These are phyloP conservation scores for Lojkania enalia DNA, from an alignment of 2,329 filamentous ascomycete genomes.

Conservation along the genomic window DNA sequence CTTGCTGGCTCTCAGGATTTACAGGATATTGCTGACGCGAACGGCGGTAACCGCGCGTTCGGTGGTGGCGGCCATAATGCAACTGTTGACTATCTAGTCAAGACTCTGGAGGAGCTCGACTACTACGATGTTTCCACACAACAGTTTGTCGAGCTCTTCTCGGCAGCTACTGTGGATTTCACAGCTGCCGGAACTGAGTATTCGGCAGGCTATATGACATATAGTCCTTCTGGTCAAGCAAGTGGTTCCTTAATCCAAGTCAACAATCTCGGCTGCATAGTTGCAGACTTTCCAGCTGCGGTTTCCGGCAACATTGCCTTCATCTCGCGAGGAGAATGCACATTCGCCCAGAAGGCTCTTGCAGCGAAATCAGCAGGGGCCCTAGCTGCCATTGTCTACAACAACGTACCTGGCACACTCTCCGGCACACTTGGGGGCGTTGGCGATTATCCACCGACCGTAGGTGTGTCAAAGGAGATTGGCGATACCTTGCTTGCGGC, in stretches of 20 bases:
- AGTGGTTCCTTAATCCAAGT: constrained; percentile 64
- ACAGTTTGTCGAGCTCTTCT: constrained; percentile 40
- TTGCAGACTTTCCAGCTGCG: constrained; percentile 61
- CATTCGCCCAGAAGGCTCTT: constrained; percentile 69
- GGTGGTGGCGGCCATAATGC: constrained; percentile 41
- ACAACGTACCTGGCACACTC: constrained; percentile 64
- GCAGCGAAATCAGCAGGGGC: constrained; percentile 70
- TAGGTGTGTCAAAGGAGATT: constrained; percentile 65
- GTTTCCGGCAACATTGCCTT: constrained; percentile 67
- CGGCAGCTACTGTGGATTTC: constrained; percentile 32
- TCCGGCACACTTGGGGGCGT: constrained; percentile 67
- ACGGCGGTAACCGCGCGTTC: constrained; percentile 42
- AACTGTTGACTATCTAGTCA: constrained; percentile 38
- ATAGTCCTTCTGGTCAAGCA: constrained; percentile 67
- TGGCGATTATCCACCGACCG: constrained; percentile 64
- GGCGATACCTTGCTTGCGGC: constrained; percentile 60
- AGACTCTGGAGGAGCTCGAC: constrained; percentile 32
- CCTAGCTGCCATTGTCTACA: constrained; percentile 70
- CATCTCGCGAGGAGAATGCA: constrained; percentile 67
- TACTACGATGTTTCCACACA: constrained; percentile 43
- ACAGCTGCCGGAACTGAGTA: constrained; percentile 29
- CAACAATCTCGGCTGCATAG: constrained; percentile 64
- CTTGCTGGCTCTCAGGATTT: constrained; percentile 39
- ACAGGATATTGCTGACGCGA: constrained; percentile 36
- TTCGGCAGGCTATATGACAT: constrained; percentile 36